Conservation (phyloP, 129 eudicot genomes). For the Saussurea involucrata region DNA sequence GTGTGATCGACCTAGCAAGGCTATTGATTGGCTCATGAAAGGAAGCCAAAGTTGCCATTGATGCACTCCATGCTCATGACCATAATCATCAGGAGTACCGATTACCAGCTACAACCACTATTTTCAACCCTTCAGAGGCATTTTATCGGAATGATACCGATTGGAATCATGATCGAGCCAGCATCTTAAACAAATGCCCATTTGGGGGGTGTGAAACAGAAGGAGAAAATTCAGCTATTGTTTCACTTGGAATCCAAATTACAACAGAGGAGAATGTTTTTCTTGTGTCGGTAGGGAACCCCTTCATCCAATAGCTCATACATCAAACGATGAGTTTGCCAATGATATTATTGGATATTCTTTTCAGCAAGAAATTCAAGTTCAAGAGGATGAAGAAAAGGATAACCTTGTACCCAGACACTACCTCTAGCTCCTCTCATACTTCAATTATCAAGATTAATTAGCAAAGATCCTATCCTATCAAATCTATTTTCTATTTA, state of each 20-base stretch:
- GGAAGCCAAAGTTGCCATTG: constrained; percentile 63
- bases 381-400: constrained; percentile 22
- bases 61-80: constrained; percentile 33
- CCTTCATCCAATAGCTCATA: constrained; percentile 24
- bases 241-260: constrained; percentile 9
- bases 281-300: constrained; percentile 38
- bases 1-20: constrained; percentile 64
- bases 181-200: constrained; percentile 1
- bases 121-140: background rate
- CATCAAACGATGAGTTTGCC: constrained; percentile 9
- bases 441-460: too few relatives aligned
- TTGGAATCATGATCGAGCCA: background rate
- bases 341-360: constrained; percentile 16
- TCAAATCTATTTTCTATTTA: too few relatives aligned
- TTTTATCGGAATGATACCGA: background rate
- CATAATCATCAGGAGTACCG: too few relatives aligned
- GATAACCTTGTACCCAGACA: background rate
- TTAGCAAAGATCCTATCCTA: too few relatives aligned
- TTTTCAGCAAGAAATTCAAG: constrained; percentile 6
- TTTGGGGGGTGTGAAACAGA: background rate
- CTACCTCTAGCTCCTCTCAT: too few relatives aligned
- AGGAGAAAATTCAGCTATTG: background rate
- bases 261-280: background rate
- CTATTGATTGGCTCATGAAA: constrained; percentile 78
- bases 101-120: background rate